Evolutionary conservation across 2,329 filamentous ascomycete species (phyloP).

Genomic region (Ophiostoma triangulosporum): DNA sequence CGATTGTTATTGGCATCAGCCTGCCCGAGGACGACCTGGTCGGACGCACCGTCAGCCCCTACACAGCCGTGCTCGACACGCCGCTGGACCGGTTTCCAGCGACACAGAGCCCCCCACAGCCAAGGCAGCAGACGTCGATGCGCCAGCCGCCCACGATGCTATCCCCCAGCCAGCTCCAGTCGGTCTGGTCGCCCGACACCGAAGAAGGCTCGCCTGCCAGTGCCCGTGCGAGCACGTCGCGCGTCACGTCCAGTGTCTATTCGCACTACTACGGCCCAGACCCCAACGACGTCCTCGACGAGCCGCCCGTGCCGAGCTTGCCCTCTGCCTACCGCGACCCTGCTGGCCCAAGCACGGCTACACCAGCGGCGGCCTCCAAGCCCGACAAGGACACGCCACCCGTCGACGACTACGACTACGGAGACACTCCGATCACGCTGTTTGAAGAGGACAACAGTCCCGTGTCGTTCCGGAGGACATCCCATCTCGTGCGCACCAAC

Average conservation of each 20-base stretch:
- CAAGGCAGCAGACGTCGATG: neutral
- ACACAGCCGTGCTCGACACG: constrained; percentile 31
- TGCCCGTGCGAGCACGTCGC: constrained; percentile 16
- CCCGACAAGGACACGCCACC: neutral
- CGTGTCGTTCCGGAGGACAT: constrained; percentile 23
- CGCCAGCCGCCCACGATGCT: neutral
- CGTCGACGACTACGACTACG: constrained; percentile 38
- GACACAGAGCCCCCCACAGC: neutral
- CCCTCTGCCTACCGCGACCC: constrained; percentile 26
- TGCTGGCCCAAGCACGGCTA: neutral
- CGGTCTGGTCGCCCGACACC: constrained; percentile 49
- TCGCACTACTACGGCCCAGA: constrained; percentile 29
- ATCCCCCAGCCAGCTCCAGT: constrained; percentile 26
- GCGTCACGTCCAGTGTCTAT: constrained; percentile 45
- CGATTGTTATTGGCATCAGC: constrained; percentile 59
- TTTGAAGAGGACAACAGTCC: constrained; percentile 56
- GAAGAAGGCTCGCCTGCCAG: constrained; percentile 30
- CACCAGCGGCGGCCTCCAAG: neutral
- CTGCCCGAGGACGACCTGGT: constrained; percentile 40
- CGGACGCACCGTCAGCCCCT: constrained; percentile 36
- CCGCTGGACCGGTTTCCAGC: constrained; percentile 21
- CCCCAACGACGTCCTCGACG: neutral
- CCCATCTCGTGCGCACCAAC: constrained; percentile 17
- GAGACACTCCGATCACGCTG: constrained; percentile 46
- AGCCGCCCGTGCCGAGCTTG: constrained; percentile 46